Conservation (phyloP, 1,284 basidiomycete species). For the Cutaneotrichosporon dermatis region DNA sequence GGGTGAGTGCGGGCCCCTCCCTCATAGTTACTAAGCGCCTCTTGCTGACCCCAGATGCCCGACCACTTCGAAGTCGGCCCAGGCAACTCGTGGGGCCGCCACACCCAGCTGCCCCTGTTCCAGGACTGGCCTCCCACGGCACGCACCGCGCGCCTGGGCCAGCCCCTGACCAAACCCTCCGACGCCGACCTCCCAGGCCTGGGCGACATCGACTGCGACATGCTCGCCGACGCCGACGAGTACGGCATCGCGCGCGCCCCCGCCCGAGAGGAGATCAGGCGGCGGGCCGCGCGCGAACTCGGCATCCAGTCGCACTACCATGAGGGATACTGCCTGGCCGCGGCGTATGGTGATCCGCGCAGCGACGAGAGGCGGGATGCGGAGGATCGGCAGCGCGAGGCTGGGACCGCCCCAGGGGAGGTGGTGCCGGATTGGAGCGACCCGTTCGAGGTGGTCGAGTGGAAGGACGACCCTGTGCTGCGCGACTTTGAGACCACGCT, state of each 20-base stretch:
- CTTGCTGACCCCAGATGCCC: no score
- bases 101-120: slow-evolving; percentile 47
- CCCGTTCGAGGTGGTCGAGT: slow-evolving; percentile 44
- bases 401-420: slow-evolving; percentile 7
- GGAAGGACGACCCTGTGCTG: slow-evolving; percentile 40
- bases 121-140: slow-evolving; percentile 33
- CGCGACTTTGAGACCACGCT: slow-evolving; percentile 42
- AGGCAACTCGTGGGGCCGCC: slow-evolving; percentile 48
- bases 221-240: slow-evolving; percentile 50
- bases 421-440: slow-evolving; percentile 36
- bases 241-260: slow-evolving; percentile 40
- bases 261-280: slow-evolving; percentile 37
- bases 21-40: no score
- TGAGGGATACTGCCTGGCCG: not conserved
- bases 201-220: slow-evolving; percentile 50
- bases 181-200: slow-evolving; percentile 35
- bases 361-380: slow-evolving; percentile 9
- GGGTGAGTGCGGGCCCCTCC: no score
- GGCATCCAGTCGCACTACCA: slow-evolving; percentile 29
- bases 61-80: slow-evolving; percentile 47
- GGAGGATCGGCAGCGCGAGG: not conserved
- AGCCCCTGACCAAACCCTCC: slow-evolving; percentile 13
- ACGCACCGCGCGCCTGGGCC: slow-evolving; percentile 32
- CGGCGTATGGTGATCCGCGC: slow-evolving; percentile 4
- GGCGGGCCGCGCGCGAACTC: slow-evolving; percentile 44